Evolutionary conservation across 2,329 filamentous ascomycete genomes (phyloP), one percentile per base, ranked within the genome.

Genomic region (Corniculantispora saksenae): DNA sequence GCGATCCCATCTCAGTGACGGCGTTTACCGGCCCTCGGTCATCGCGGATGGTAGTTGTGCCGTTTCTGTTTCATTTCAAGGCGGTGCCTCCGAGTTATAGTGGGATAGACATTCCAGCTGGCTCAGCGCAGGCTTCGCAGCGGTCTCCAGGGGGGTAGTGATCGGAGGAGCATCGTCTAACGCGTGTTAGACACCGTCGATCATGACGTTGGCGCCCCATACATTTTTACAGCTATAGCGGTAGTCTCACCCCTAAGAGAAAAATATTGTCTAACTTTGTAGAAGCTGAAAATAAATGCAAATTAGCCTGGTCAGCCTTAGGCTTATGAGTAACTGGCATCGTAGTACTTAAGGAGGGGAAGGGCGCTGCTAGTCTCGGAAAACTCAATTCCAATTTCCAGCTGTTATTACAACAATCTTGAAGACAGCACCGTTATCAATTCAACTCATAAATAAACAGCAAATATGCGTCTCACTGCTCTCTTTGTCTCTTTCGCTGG

Each of bases 21-120:
- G 17, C 8, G 12, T 43, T 43, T 43, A 35, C 15, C 8, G 12
- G 7, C 12, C 21, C 15, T 45, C 13, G 23, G 54, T 56, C 54
- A 56, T 56, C 54, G 12, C 38, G 54, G 38, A 45, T 27, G 38
- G 38, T 45, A 29, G 21, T 57, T 45, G 54, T 43, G 38, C 38
- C 54, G 54, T 57, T 57, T 19, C 13, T 57, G 21, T 45, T 17
- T 56, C 17, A 48, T 48, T 43, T 19, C 23, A 53, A 27, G 25
- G 17, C 15, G 21, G 32, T 2, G 48, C 27, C 15, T 2, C 58
- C 15, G 9, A 25, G 21, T 51, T 61, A 19, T 38, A 61, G 58
- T 61, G 58, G 45, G 58, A 38, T 61, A 17, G 58, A 21, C 45
- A 61, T 50, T 61, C 45, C 45, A 51, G 45, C 58, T 51, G 15